Conservation (phyloP, 768 basidiomycete species). For the Lactarius deliciosus region DNA sequence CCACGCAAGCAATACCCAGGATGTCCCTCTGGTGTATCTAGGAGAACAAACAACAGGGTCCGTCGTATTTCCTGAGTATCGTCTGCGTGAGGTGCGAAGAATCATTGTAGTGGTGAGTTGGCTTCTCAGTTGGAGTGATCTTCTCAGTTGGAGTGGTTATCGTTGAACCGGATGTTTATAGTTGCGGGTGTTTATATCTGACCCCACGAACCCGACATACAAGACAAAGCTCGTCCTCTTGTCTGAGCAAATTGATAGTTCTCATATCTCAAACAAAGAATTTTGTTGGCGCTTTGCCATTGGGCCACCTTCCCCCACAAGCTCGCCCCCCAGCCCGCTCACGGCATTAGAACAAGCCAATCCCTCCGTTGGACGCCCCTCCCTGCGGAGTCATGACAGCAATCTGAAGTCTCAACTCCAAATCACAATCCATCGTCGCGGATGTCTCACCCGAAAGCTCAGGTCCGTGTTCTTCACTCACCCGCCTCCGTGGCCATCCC, state of each 20-base stretch:
- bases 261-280: background rate
- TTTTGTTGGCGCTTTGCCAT: conserved; percentile 21
- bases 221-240: conserved; percentile 8
- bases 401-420: conserved; percentile 6
- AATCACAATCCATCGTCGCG: conserved; percentile 18
- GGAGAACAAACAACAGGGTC: conserved; percentile 21
- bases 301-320: background rate
- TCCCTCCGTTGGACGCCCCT: background rate
- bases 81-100: conserved; percentile 7
- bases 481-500: background rate
- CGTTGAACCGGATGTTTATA: conserved; percentile 1
- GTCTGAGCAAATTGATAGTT: conserved; percentile 6
- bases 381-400: background rate
- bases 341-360: background rate
- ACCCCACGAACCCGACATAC: background rate
- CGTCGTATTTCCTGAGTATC: conserved; percentile 9
- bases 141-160: too few relatives aligned
- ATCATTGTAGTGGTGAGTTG: conserved; percentile 23
- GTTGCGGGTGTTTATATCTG: conserved; percentile 8
- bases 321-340: background rate
- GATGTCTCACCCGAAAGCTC: conserved; percentile 6
- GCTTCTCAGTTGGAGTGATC: too few relatives aligned
- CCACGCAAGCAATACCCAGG: background rate
- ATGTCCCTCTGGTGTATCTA: conserved; percentile 6
- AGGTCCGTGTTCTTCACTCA: conserved; percentile 8